Base-by-base conservation (phyloP, 1,139 yeast genomes). In the Debaryomyces sp. region DNA sequence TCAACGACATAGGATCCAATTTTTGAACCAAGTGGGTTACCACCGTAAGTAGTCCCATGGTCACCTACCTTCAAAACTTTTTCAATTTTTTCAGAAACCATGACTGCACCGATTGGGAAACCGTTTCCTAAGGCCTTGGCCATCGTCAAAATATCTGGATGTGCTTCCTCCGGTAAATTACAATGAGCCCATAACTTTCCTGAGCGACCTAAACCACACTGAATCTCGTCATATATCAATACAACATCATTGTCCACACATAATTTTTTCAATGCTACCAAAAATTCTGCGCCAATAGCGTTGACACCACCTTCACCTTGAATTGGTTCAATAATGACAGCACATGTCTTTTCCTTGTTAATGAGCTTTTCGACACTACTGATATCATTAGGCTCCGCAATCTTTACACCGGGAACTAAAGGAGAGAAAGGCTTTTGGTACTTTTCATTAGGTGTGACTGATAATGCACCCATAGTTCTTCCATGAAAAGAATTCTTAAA, bases 121-220 rank as follows among this genome's bases (percentile, higher is more conserved):
- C 99, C 99, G 63, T 94, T 94, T 51, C 99, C 99, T 40, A 94
- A 76, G 1, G 98, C 97, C 68, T 94, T 94, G 45, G 99, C 99
- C 78, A 87, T 82, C 26, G 99, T 92, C 48, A 94, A 67, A 53
- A 94, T 89, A 68, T 94, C 99, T 2, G 99, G 99, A 63, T 90
- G 96, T 0, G 94, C 96, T 52, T 82, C 88, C 42, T 74, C 66
- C 38, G 92, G 89, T 45, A 87, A 73, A 56, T 80, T 73, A 33
- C 85, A 75, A 64, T 94, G 99, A 0, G 98, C 96, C 99, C 99
- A 94, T 42, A 94, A 72, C 52, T 83, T 80, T 40, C 99, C 99
- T 0, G 96, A 77, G 66, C 99, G 85, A 18, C 97, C 97, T 58
- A 94, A 77, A 18, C 99, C 99, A 75, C 97, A 90, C 69, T 94